Percentiles rank a stretch among this genome's conserved stretches.
These are phyloP conservation scores for Mycena alexandri DNA, from an alignment of 768 basidiomycete genomes.

Conservation along the genomic window DNA sequence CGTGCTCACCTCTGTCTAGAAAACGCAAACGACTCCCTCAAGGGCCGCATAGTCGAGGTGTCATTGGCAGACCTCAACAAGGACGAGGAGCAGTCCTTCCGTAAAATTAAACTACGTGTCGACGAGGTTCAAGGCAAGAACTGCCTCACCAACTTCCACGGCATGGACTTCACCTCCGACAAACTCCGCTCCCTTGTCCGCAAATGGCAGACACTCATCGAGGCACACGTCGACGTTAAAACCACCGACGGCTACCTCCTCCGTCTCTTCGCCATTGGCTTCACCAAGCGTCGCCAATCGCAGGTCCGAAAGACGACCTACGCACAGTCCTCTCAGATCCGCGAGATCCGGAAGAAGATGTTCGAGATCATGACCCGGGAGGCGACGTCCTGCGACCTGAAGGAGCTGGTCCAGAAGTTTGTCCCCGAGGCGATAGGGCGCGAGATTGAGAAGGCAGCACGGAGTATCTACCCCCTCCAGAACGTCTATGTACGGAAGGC, in stretches of 20 bases:
- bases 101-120: slow-evolving; percentile 98
- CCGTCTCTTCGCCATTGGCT: slow-evolving; percentile 98
- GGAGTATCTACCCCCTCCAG: slow-evolving; percentile 98
- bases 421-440: slow-evolving; percentile 98
- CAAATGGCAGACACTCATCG: slow-evolving; percentile 99
- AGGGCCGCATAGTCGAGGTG: slow-evolving; percentile 95
- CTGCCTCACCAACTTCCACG: slow-evolving; percentile 99
- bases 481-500: slow-evolving; percentile 99
- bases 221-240: slow-evolving; percentile 98
- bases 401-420: slow-evolving; percentile 99
- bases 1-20: slow-evolving; percentile 60
- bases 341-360: slow-evolving; percentile 99
- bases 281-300: slow-evolving; percentile 96
- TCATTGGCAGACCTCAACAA: slow-evolving; percentile 98
- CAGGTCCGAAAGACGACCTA: slow-evolving; percentile 99
- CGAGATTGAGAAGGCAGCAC: slow-evolving; percentile 98
- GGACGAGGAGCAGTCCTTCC: slow-evolving; percentile 99
- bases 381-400: slow-evolving; percentile 94
- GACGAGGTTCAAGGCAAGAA: slow-evolving; percentile 98
- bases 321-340: slow-evolving; percentile 93
- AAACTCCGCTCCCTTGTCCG: slow-evolving; percentile 99
- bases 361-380: slow-evolving; percentile 98
- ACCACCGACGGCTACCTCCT: slow-evolving; percentile 99
- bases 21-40: slow-evolving; percentile 98
- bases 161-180: slow-evolving; percentile 99